Conservation (phyloP, 176 grass and related monocot genomes). For the Cenchrus purpureus region DNA sequence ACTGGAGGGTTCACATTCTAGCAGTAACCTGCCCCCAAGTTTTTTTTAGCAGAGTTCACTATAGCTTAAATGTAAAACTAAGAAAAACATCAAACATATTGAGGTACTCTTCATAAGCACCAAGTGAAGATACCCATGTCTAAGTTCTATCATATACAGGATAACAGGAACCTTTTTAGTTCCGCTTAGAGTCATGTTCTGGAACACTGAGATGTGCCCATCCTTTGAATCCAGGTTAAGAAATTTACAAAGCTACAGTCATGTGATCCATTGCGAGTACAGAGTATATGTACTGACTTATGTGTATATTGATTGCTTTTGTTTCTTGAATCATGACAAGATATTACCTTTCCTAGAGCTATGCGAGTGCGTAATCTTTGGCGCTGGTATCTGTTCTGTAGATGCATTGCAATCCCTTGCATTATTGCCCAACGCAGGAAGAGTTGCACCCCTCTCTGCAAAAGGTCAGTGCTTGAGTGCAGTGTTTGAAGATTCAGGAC, state of each 20-base stretch:
- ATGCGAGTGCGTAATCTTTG: conserved; percentile 98
- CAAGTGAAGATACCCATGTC: conserved; percentile 1
- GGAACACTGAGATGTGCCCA: background rate
- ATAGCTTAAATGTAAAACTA: conserved; percentile 6
- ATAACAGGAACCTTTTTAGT: conserved; percentile 15
- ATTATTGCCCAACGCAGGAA: conserved; percentile 95
- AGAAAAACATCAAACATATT: background rate
- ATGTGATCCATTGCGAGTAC: too few relatives aligned
- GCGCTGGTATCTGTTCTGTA: conserved; percentile 97
- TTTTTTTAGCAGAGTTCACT: background rate
- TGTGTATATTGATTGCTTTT: background rate
- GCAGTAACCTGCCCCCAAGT: background rate
- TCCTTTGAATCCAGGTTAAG: background rate
- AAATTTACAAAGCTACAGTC: background rate
- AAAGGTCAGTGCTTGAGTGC: conserved; percentile 19
- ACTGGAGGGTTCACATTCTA: background rate
- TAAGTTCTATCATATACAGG: background rate
- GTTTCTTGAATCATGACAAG: conserved; percentile 18
- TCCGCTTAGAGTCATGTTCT: background rate
- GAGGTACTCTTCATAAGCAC: conserved; percentile 15
- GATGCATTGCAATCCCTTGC: conserved; percentile 99
- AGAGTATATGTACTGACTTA: background rate
- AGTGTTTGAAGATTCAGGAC: background rate
- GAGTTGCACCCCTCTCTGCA: conserved; percentile 88
- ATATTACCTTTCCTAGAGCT: conserved; percentile 90